A percentile compares a stretch with the other conserved stretches of the same genome.
These are phyloP conservation scores for Aspergillus bridgeri DNA, from an alignment of 495 filamentous ascomycete genomes.

Conservation along the genomic window DNA sequence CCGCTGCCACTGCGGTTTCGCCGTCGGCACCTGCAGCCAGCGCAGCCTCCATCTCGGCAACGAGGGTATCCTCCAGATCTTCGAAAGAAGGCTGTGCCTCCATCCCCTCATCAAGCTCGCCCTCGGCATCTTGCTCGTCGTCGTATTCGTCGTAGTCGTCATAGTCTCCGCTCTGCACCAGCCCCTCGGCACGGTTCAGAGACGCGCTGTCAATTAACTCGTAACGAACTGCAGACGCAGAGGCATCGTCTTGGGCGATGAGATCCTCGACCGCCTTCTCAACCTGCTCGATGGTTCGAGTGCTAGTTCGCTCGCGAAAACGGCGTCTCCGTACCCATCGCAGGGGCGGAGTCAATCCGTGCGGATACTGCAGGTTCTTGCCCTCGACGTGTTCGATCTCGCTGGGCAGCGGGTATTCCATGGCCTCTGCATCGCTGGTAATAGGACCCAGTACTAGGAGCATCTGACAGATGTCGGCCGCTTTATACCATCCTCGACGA, in stretches of 20 bases:
- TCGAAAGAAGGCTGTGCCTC: constrained; percentile 47
- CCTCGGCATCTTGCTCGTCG: constrained; percentile 55
- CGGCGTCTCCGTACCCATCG: constrained; percentile 78
- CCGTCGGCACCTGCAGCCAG: constrained; percentile 51
- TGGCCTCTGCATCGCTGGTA: constrained; percentile 66
- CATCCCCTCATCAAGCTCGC: constrained; percentile 45
- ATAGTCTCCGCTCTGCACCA: constrained; percentile 39
- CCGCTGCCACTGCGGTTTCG: constrained; percentile 21
- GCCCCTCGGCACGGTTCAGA: constrained; percentile 48
- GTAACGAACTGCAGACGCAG: constrained; percentile 52
- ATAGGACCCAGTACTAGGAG: constrained; percentile 74
- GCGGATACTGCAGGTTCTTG: constrained; percentile 72
- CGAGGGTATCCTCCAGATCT: constrained; percentile 57
- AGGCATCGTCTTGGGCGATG: constrained; percentile 61
- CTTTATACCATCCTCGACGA: constrained; percentile 86
- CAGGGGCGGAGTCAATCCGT: constrained; percentile 91
- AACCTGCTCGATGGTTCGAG: constrained; percentile 82
- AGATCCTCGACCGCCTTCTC: constrained; percentile 78
- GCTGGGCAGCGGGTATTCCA: constrained; percentile 60
- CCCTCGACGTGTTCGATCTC: constrained; percentile 58
- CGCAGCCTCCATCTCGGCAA: constrained; percentile 52
- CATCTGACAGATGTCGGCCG: constrained; percentile 94
- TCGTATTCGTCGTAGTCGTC: constrained; percentile 49
- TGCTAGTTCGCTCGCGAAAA: constrained; percentile 73
- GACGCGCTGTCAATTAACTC: constrained; percentile 62